phyloP scores from a whole-genome alignment of 805 yeast species.

The Candida tallmaniae region DNA sequence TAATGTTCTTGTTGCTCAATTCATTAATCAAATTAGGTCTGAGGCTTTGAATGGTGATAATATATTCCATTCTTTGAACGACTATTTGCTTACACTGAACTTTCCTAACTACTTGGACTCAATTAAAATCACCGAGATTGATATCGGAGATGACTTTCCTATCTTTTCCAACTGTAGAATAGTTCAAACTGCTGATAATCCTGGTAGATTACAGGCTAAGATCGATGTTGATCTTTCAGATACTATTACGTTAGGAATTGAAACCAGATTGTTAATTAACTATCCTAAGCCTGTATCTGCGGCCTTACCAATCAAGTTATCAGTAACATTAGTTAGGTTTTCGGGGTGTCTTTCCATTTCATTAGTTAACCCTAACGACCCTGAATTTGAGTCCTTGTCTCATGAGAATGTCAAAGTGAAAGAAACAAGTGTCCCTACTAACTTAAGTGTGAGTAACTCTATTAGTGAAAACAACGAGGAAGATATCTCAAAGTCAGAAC shows the following conservation, averaged over 20 bases:
- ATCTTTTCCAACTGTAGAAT: constrained; percentile 91
- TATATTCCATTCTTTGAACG: constrained; percentile 73
- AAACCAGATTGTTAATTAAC: constrained; percentile 72
- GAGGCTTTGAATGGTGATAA: constrained; percentile 86
- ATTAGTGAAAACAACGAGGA: background rate
- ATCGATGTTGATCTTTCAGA: constrained; percentile 89
- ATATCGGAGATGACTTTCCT: constrained; percentile 93
- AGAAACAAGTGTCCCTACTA: background rate
- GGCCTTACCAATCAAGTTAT: constrained; percentile 74
- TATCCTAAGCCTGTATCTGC: constrained; percentile 84
- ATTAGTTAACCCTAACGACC: constrained; percentile 45
- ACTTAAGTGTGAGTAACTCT: background rate
- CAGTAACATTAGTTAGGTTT: constrained; percentile 86
- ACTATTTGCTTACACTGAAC: constrained; percentile 55
- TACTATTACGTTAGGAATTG: constrained; percentile 79
- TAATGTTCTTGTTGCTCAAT: constrained; percentile 88
- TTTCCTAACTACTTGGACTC: constrained; percentile 79
- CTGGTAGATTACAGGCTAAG: constrained; percentile 68
- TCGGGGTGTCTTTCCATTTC: constrained; percentile 86
- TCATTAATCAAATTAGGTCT: constrained; percentile 78
- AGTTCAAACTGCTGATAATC: constrained; percentile 49
- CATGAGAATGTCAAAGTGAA: constrained; percentile 8
- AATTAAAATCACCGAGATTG: constrained; percentile 78
- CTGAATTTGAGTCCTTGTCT: constrained; percentile 7
- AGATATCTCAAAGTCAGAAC: background rate